Base-by-base conservation (phyloP, 2,329 filamentous ascomycete species). In the Mycosphaerella sp. region DNA sequence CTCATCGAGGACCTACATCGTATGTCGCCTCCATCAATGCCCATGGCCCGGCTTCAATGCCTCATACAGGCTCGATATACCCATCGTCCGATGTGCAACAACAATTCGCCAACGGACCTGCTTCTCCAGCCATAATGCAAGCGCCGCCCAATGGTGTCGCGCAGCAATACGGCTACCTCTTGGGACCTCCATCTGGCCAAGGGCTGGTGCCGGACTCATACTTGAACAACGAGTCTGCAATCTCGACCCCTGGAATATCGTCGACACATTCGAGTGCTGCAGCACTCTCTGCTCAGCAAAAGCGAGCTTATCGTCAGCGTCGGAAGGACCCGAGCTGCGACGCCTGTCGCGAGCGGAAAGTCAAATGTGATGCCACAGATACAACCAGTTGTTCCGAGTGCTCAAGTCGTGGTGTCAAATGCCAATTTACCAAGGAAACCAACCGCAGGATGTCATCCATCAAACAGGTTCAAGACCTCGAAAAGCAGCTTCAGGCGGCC, bases 381-480 rank as follows among this genome's bases (percentile, higher is more conserved):
- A 95, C 88, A 14, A 85, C 87, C 9, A 95, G 91, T 71, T 98
- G 93, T 69, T 96, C 93, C 1, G 93, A 98, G 71, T 98, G 93
- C 72, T 93, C 89, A 4, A 96, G 90, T 68, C 85, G 93, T 59
- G 94, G 91, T 66, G 91, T 97, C 59, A 95, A 94, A 69, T 98
- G 93, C 67, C 91, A 97, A 66, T 98, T 98, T 68, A 98, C 93
- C 44, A 98, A 98, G 72, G 93, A 98, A 71, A 98, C 93, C 10
- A 98, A 98, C 68, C 81, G 93, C 53, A 83, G 93, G 56, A 98
- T 98, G 93, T 97, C 93, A 14, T 97, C 91, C 1, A 97, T 97
- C 73, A 98, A 97, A 80, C 93, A 96, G 75, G 87, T 97, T 10
- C 93, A 97, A 71, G 93, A 98, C 68, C 77, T 98, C 21, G 91